Percentiles rank a stretch among this genome's conserved stretches.
Evolutionary conservation across 805 yeast genomes (phyloP).

Genomic region (Zygoascus biomembranicola): DNA sequence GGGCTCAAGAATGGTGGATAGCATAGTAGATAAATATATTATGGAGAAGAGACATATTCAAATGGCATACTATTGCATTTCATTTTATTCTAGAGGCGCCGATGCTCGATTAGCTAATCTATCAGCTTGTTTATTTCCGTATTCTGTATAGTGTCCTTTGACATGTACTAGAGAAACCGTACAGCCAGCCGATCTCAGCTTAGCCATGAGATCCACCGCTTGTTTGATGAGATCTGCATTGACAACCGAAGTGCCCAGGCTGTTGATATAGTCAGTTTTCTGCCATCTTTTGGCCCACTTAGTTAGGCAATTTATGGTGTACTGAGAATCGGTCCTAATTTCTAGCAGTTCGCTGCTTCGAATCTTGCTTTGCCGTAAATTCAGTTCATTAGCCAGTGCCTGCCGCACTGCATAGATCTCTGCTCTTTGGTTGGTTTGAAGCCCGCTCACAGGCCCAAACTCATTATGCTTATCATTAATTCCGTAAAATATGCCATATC

Average conservation of each 20-base stretch:
- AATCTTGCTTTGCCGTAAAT: background rate
- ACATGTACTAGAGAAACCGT: constrained; percentile 50
- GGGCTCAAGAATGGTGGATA: background rate
- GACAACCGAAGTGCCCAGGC: constrained; percentile 38
- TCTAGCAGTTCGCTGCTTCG: constrained; percentile 23
- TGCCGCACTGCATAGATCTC: constrained; percentile 60
- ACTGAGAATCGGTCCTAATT: constrained; percentile 65
- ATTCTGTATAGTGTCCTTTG: constrained; percentile 58
- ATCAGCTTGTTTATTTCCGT: constrained; percentile 77
- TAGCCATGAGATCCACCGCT: constrained; percentile 31
- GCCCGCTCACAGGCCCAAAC: constrained; percentile 42
- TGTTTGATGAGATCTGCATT: constrained; percentile 45
- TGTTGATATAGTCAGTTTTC: constrained; percentile 43
- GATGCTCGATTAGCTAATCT: constrained; percentile 40
- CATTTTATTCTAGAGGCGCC: too few species aligned
- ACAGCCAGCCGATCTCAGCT: constrained; percentile 15
- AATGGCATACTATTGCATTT: too few species aligned
- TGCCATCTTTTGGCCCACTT: constrained; percentile 55
- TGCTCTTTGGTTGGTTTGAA: constrained; percentile 72
- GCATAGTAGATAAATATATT: too few species aligned
- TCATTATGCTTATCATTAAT: constrained; percentile 44
- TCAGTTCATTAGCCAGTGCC: constrained; percentile 40
- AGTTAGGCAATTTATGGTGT: constrained; percentile 48
- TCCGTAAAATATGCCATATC: constrained; percentile 74
- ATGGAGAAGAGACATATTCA: too few species aligned